Conservation (phyloP, 208 protist genomes). For the Trypanosomatidae sp. region DNA sequence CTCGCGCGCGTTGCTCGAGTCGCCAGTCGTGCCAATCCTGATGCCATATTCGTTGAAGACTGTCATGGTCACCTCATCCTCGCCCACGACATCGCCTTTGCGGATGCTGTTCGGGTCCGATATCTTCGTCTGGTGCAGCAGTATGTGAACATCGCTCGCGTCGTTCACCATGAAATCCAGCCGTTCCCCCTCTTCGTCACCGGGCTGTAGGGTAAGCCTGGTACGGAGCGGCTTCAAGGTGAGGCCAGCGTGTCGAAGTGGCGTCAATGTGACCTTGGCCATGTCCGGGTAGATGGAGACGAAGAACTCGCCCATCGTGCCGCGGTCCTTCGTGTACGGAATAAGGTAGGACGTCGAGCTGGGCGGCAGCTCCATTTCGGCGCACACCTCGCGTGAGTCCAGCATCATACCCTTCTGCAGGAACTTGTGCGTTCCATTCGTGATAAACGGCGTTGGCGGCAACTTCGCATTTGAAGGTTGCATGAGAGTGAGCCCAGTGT, state of each 20-base stretch:
- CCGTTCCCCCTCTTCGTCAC: slow-evolving; percentile 33
- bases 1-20: slow-evolving; percentile 65
- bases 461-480: slow-evolving; percentile 62
- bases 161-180: slow-evolving; percentile 73
- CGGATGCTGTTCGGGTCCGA: slow-evolving; percentile 32
- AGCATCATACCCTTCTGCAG: slow-evolving; percentile 85
- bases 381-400: slow-evolving; percentile 76
- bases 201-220: slow-evolving; percentile 29
- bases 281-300: slow-evolving; percentile 87
- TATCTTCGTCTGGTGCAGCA: slow-evolving; percentile 68
- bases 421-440: slow-evolving; percentile 67
- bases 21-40: slow-evolving; percentile 54
- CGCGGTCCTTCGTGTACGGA: slow-evolving; percentile 79
- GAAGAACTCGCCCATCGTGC: slow-evolving; percentile 59
- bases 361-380: slow-evolving; percentile 75
- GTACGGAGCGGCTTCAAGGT: slow-evolving; percentile 46
- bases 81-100: slow-evolving; percentile 57
- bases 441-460: slow-evolving; percentile 70
- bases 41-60: slow-evolving; percentile 81
- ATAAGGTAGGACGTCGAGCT: slow-evolving; percentile 79
- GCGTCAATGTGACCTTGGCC: slow-evolving; percentile 74
- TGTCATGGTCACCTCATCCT: slow-evolving; percentile 52
- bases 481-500: slow-evolving; percentile 78
- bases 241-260: slow-evolving; percentile 64
- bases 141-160: slow-evolving; percentile 77